Conservation (phyloP, 2,329 filamentous ascomycete species). For the Nothophaeocryptopus gaeumannii region DNA sequence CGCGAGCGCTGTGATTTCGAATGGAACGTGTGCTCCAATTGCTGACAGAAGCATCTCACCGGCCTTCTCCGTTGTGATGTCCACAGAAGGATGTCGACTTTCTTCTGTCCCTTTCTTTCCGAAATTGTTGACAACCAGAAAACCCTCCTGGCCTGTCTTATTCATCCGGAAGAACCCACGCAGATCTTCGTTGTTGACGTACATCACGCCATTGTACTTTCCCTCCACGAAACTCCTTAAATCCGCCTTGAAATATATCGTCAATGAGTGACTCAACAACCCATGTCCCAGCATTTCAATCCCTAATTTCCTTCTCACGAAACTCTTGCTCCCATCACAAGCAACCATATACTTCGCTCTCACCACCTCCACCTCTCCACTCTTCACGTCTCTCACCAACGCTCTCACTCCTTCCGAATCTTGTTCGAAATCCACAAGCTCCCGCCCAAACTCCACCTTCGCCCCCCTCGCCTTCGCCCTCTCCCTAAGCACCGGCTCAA, state of each 20-base stretch:
- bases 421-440: slow-evolving; percentile 23
- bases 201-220: slow-evolving; percentile 27
- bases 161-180: slow-evolving; percentile 26
- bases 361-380: slow-evolving; percentile 7
- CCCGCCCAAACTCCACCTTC: slow-evolving; percentile 16
- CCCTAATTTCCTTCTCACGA: slow-evolving; percentile 14
- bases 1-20: slow-evolving; percentile 18
- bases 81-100: slow-evolving; percentile 18
- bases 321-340: slow-evolving; percentile 19
- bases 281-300: slow-evolving; percentile 22
- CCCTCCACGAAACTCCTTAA: slow-evolving; percentile 18
- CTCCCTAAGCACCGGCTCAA: slow-evolving; percentile 25
- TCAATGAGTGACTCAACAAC: slow-evolving; percentile 19
- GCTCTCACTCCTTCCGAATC: slow-evolving; percentile 18
- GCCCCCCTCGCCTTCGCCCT: slow-evolving; percentile 21
- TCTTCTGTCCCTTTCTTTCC: slow-evolving; percentile 20
- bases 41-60: slow-evolving; percentile 18
- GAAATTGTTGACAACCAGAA: slow-evolving; percentile 25
- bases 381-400: slow-evolving; percentile 11
- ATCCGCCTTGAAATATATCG: slow-evolving; percentile 28
- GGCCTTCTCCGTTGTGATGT: slow-evolving; percentile 20
- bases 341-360: slow-evolving; percentile 21
- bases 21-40: slow-evolving; percentile 21
- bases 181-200: slow-evolving; percentile 22
- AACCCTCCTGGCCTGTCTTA: slow-evolving; percentile 22